Evolutionary conservation across 768 basidiomycete species (phyloP).

Genomic region (Rhodosporidiobolus odoratus): DNA sequence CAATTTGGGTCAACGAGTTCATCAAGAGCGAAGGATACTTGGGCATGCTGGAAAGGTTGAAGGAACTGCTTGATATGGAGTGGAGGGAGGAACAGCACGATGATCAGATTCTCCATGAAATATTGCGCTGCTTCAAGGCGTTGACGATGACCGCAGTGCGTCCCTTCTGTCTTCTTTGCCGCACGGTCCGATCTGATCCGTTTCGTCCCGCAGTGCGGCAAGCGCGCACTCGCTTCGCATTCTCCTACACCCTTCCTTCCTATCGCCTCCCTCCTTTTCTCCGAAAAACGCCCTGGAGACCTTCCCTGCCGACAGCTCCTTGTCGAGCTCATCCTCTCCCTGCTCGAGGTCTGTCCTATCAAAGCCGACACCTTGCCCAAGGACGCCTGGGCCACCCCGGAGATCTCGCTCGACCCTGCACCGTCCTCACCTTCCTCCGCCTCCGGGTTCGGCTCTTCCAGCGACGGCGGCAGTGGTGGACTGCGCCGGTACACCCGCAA

Average conservation of each 20-base stretch:
- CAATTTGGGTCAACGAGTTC: conserved; percentile 78
- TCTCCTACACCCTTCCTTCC: conserved; percentile 83
- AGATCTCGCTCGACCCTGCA: conserved; percentile 34
- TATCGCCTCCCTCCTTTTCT: conserved; percentile 76
- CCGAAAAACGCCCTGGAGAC: conserved; percentile 97
- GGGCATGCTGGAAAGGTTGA: conserved; percentile 71
- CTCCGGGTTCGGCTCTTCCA: background rate
- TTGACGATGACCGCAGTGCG: conserved; percentile 60
- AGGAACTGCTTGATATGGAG: conserved; percentile 88
- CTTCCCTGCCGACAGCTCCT: conserved; percentile 84
- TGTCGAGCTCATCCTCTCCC: conserved; percentile 71
- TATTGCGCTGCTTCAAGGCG: conserved; percentile 89
- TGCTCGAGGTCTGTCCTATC: conserved; percentile 80
- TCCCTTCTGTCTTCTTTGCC: background rate
- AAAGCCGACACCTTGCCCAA: conserved; percentile 50
- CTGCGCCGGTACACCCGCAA: conserved; percentile 25
- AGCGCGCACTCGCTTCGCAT: conserved; percentile 78
- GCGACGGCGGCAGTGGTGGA: conserved; percentile 7
- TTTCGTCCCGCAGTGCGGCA: conserved; percentile 59
- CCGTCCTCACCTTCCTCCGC: conserved; percentile 30
- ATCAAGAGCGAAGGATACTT: conserved; percentile 76
- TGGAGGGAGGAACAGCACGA: conserved; percentile 99
- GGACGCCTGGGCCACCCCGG: conserved; percentile 28
- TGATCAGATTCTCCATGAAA: conserved; percentile 84
- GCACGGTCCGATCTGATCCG: no score